Evolutionary conservation across 257 asterid species (phyloP), one percentile per base, ranked within the genome.

Genomic region (Eucommia ulmoides): DNA sequence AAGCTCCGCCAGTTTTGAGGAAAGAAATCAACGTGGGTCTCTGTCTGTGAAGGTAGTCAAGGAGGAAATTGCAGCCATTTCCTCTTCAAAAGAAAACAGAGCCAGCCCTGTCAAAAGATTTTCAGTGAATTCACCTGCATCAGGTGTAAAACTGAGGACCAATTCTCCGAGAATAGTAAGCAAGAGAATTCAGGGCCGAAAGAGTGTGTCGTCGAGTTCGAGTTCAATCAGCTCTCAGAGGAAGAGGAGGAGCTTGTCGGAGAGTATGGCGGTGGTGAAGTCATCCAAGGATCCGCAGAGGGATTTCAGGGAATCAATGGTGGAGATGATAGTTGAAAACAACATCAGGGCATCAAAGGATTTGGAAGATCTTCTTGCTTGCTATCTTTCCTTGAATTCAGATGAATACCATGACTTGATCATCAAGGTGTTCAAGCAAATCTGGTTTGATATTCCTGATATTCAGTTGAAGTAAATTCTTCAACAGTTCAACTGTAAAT

Each of bases 311-410:
- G 80, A 81, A 8, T 81, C 93, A 1, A 81, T 81, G 93, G 69
- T 81, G 80, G 87, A 81, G 76, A 81, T 81, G 93, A 81, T 81
- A 0, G 49, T 73, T 14, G 83, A 81, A 74, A 77, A 81, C 57
- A 61, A 77, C 42, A 70, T 81, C 29, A 59, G 50, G 21, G 68
- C 58, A 2, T 65, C 92, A 0, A 72, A 63, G 53, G 86, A 77
- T 22, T 46, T 81, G 72, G 92, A 81, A 29, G 86, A 81, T 44
- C 78, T 81, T 35, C 69, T 81, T 1, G 83, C 81, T 10, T 77
- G 86, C 64, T 81, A 81, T 47, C 64, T 81, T 14, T 72, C 77
- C 8, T 48, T 81, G 67, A 81, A 81, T 68, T 77, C 86, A 0
- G 72, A 75, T 23, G 74, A 81, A 20, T 75, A 77, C 58, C 92